Conservation (phyloP, 129 eudicot genomes). For the Heracleum sosnowskyi region DNA sequence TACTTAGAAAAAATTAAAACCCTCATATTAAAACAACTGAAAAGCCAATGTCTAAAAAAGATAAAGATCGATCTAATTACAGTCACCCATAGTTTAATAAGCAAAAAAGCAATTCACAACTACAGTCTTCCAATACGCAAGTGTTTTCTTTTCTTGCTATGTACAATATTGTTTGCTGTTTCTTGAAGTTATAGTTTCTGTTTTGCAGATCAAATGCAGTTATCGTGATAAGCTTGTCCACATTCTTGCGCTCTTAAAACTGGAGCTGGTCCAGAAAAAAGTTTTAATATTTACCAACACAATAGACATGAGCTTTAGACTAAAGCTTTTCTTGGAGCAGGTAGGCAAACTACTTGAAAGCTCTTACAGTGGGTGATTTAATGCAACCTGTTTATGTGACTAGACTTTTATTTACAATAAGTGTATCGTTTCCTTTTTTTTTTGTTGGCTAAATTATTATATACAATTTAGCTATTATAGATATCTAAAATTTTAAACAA, state of each 20-base stretch:
- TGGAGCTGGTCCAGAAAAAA: conserved; percentile 88
- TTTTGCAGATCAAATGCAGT: conserved; percentile 67
- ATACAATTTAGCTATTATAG: neutral
- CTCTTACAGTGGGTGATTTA: neutral
- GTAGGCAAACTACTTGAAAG: conserved; percentile 25
- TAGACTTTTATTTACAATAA: neutral
- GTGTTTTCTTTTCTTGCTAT: neutral
- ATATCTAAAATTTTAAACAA: neutral
- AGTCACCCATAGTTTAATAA: neutral
- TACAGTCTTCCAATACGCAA: neutral
- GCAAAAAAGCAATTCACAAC: neutral
- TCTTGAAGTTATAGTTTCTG: conserved; percentile 1
- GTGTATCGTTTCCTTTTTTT: neutral
- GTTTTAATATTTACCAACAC: conserved; percentile 84
- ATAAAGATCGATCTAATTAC: neutral
- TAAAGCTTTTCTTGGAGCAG: conserved; percentile 92
- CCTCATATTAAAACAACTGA: neutral
- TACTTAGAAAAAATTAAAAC: neutral
- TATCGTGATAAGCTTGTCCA: conserved; percentile 76
- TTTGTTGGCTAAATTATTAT: neutral
- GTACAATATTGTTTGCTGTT: neutral
- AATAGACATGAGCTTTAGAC: conserved; percentile 71
- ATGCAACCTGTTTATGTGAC: neutral
- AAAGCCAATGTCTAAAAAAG: neutral
- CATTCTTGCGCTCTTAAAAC: conserved; percentile 74